A percentile compares a stretch with the other conserved stretches of the same genome.
These are phyloP conservation scores for Elsinoe fawcettii DNA, from an alignment of 2,329 filamentous ascomycete genomes.

Conservation along the genomic window DNA sequence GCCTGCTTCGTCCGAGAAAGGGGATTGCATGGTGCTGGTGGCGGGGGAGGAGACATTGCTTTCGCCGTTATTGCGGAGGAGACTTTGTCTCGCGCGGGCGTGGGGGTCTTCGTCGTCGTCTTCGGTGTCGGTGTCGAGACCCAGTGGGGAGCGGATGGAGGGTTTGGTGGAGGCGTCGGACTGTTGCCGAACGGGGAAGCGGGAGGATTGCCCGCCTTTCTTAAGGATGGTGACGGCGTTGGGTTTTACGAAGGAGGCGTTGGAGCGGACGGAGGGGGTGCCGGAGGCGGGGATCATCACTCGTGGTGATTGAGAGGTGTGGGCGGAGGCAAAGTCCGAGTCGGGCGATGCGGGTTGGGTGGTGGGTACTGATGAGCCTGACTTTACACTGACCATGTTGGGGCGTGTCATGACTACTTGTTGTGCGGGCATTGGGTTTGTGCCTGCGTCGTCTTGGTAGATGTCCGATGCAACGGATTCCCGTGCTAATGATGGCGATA, in stretches of 20 bases:
- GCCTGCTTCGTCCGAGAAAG: slow-evolving; percentile 20
- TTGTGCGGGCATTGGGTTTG: slow-evolving; percentile 70
- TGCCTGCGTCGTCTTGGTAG: slow-evolving; percentile 82
- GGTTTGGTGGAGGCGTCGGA: slow-evolving; percentile 23
- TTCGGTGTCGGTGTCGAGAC: slow-evolving; percentile 21
- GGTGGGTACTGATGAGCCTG: slow-evolving; percentile 32
- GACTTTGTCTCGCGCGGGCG: slow-evolving; percentile 24
- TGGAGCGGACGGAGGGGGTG: slow-evolving; percentile 32
- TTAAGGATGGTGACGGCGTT: slow-evolving; percentile 40
- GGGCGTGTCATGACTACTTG: slow-evolving; percentile 83
- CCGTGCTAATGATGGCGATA: slow-evolving; percentile 42
- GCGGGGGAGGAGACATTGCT: slow-evolving; percentile 22
- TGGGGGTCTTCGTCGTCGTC: slow-evolving; percentile 28
- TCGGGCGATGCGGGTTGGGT: slow-evolving; percentile 47
- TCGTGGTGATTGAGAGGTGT: slow-evolving; percentile 21
- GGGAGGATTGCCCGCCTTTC: slow-evolving; percentile 21
- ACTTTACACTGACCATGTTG: slow-evolving; percentile 87
- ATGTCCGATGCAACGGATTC: slow-evolving; percentile 78
- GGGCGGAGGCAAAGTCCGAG: slow-evolving; percentile 16
- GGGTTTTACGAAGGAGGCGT: slow-evolving; percentile 36
- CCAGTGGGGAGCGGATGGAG: slow-evolving; percentile 25
- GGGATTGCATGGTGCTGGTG: slow-evolving; percentile 4
- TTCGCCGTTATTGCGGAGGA: slow-evolving; percentile 21
- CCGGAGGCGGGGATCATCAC: slow-evolving; percentile 36
- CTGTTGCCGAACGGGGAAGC: slow-evolving; percentile 25